Conservation (phyloP, 306 rosid species). For the Castanea crenata region DNA sequence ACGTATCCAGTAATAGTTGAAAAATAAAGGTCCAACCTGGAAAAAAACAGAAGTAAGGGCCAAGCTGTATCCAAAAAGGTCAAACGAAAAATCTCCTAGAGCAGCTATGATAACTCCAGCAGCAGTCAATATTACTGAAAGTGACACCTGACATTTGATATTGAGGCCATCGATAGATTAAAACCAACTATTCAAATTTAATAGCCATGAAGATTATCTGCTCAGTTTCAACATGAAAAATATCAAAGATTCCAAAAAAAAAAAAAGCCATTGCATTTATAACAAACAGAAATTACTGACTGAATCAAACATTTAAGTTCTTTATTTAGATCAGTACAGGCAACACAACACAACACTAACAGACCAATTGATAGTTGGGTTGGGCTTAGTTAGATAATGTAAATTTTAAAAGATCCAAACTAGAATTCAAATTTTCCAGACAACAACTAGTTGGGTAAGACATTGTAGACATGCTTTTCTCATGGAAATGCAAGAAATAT, state of each 20-base stretch:
- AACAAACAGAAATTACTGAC: not conserved
- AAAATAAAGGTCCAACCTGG: conserved; percentile 54
- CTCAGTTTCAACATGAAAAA: conserved; percentile 3
- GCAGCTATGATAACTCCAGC: conserved; percentile 89
- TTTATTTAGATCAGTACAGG: conserved; percentile 8
- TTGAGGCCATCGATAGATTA: not conserved
- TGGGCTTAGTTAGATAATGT: conserved; percentile 9
- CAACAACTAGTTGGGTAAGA: not conserved
- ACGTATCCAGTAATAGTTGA: not conserved
- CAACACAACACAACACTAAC: conserved; percentile 3
- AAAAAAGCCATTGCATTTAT: not conserved
- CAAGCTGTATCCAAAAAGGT: conserved; percentile 86
- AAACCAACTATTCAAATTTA: conserved; percentile 21
- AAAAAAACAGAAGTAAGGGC: conserved; percentile 90
- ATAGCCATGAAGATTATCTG: conserved; percentile 6
- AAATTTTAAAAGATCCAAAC: not conserved
- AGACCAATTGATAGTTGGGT: not conserved
- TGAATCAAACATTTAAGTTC: not conserved
- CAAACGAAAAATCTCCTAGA: conserved; percentile 90
- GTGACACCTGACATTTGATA: conserved; percentile 64
- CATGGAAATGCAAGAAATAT: not conserved
- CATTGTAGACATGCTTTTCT: not conserved
- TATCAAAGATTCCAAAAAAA: conserved; percentile 7
- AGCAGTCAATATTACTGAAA: conserved; percentile 78
- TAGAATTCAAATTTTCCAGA: not conserved